phyloP scores from a whole-genome alignment of 2,329 filamentous ascomycete genomes.

The Trichoderma citrinoviride region DNA sequence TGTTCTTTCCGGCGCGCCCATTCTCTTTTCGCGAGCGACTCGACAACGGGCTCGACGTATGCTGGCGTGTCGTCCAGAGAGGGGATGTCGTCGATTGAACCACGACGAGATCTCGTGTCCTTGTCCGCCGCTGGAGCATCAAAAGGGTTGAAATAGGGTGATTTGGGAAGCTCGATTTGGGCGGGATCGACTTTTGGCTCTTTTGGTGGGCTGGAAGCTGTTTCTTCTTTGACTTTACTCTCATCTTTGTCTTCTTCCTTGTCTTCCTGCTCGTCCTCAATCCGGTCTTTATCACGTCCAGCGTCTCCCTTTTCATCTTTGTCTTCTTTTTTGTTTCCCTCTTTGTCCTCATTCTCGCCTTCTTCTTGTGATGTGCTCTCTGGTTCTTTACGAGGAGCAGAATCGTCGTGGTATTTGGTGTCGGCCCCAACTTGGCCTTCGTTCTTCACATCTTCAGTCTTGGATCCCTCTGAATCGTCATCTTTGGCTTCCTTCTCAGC shows the following conservation, averaged over 20 bases:
- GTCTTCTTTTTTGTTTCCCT: background rate
- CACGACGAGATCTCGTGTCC: background rate
- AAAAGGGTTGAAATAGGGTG: background rate
- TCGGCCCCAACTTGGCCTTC: too few species aligned
- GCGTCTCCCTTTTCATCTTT: background rate
- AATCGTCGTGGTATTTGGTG: too few species aligned
- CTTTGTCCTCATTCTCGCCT: background rate
- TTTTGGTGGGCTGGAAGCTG: background rate
- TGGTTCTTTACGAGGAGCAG: too few species aligned
- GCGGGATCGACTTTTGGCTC: background rate
- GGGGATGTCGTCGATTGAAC: background rate
- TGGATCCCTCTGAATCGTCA: too few species aligned
- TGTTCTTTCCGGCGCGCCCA: background rate
- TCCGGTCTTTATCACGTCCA: too few species aligned
- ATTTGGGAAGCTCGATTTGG: background rate
- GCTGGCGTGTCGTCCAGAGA: background rate
- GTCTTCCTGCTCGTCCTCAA: background rate
- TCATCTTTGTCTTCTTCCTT: background rate
- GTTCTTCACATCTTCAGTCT: too few species aligned
- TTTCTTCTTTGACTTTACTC: background rate
- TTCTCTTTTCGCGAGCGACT: background rate
- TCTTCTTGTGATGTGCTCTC: too few species aligned
- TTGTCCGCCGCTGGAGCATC: too few species aligned
- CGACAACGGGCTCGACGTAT: background rate
- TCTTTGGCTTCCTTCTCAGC: too few species aligned